Conservation (phyloP, 1,284 basidiomycete genomes). For the Cryptococcus floricola region DNA sequence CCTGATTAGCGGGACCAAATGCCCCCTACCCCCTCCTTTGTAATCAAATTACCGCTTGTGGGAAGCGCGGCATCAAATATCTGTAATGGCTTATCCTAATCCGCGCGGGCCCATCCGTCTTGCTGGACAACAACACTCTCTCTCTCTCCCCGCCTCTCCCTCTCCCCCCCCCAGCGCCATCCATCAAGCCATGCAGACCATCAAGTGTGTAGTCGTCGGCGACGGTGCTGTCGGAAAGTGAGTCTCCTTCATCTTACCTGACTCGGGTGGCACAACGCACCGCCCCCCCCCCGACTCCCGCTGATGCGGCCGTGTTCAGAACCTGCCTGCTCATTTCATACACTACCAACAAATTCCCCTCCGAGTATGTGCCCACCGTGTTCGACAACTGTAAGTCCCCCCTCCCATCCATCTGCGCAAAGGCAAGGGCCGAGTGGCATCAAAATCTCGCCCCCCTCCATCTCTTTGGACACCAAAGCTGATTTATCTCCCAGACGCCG, state of each 20-base stretch:
- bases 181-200: constrained; percentile 74
- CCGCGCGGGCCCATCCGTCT: too few relatives aligned
- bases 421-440: too few relatives aligned
- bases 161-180: too few relatives aligned
- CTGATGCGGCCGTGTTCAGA: constrained; percentile 50
- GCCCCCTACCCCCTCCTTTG: too few relatives aligned
- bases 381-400: constrained; percentile 52
- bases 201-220: constrained; percentile 97
- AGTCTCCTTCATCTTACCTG: constrained; percentile 14
- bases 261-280: too few relatives aligned
- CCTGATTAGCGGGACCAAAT: too few relatives aligned
- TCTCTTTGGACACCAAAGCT: not conserved
- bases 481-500: constrained; percentile 65
- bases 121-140: too few relatives aligned
- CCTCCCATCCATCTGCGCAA: not conserved
- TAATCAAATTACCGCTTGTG: too few relatives aligned
- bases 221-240: constrained; percentile 99
- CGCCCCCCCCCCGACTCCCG: not conserved
- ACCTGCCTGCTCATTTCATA: constrained; percentile 99
- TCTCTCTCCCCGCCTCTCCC: too few relatives aligned
- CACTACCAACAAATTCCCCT: constrained; percentile 98
- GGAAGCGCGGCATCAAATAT: too few relatives aligned
- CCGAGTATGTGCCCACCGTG: constrained; percentile 98
- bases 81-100: too few relatives aligned
- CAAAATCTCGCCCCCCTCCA: not conserved